phyloP scores from a whole-genome alignment of 2,329 filamentous ascomycete species.

The Colletotrichum liriopes region DNA sequence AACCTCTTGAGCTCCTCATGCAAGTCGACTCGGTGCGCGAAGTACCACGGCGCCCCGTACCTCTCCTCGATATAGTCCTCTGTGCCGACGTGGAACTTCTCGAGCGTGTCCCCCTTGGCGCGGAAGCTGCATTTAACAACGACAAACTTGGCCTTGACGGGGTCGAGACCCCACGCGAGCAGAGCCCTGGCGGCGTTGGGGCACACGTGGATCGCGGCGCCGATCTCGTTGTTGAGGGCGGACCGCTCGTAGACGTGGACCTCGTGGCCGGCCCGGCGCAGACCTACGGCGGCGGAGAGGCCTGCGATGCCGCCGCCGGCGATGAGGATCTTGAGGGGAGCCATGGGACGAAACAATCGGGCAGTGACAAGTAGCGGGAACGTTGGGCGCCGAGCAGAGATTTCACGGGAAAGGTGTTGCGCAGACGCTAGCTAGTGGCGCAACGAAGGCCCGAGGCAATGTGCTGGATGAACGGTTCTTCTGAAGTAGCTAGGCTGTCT shows the following conservation, averaged over 20 bases:
- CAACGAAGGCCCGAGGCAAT: too few relatives aligned
- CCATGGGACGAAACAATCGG: background rate
- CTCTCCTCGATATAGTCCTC: constrained; percentile 38
- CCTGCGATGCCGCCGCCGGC: constrained; percentile 56
- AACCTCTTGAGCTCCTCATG: constrained; percentile 54
- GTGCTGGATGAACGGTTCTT: too few relatives aligned
- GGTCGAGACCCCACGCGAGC: constrained; percentile 54
- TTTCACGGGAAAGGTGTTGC: too few relatives aligned
- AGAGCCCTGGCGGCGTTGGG: constrained; percentile 57
- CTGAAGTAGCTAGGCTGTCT: too few relatives aligned
- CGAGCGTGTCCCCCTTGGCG: constrained; percentile 47
- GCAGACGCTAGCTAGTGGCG: too few relatives aligned
- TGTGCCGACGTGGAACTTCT: constrained; percentile 42
- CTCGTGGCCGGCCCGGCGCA: constrained; percentile 53
- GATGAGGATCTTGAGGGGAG: constrained; percentile 46
- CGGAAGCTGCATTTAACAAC: constrained; percentile 28
- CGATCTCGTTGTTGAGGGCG: constrained; percentile 54
- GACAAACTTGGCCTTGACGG: constrained; percentile 49
- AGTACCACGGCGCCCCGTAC: constrained; percentile 53
- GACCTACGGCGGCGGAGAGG: constrained; percentile 52
- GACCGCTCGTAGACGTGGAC: constrained; percentile 57
- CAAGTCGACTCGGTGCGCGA: constrained; percentile 58
- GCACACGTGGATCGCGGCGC: constrained; percentile 57
- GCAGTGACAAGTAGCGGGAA: background rate
- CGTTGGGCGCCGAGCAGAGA: background rate